Evolutionary conservation across 2,329 filamentous ascomycete genomes (phyloP).

Genomic region (Cladosporium colombiae): DNA sequence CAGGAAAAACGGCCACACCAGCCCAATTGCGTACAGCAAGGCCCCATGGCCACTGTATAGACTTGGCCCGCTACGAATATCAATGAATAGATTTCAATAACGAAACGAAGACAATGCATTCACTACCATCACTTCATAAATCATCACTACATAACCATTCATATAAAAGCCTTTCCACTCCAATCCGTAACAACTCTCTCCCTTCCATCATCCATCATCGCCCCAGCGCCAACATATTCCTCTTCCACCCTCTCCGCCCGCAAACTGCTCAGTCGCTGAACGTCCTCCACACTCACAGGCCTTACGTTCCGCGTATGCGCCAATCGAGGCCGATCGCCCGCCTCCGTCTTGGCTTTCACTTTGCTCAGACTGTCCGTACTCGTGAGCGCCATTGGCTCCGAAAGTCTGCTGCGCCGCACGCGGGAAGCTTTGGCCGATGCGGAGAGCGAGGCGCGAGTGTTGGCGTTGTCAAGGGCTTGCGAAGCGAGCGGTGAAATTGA

Average conservation of each 20-base stretch:
- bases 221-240: constrained; percentile 23
- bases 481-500: background rate
- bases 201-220: constrained; percentile 18
- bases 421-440: background rate
- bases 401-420: constrained; percentile 24
- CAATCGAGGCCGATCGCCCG: constrained; percentile 22
- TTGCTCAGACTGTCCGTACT: constrained; percentile 35
- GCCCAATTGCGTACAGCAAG: too few relatives aligned
- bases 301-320: constrained; percentile 26
- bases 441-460: background rate
- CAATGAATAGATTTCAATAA: background rate
- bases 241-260: constrained; percentile 27
- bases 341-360: constrained; percentile 1
- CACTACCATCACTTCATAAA: background rate
- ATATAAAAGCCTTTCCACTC: constrained; percentile 17
- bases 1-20: too few relatives aligned
- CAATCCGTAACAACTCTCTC: constrained; percentile 9
- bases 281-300: constrained; percentile 31
- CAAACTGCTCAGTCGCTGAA: constrained; percentile 33
- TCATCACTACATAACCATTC: background rate
- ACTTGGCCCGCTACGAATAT: background rate
- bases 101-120: background rate
- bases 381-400: constrained; percentile 31
- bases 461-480: constrained; percentile 5
- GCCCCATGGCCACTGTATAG: too few relatives aligned